Base-by-base conservation (phyloP, 768 basidiomycete genomes). In the Agrocybe praecox region DNA sequence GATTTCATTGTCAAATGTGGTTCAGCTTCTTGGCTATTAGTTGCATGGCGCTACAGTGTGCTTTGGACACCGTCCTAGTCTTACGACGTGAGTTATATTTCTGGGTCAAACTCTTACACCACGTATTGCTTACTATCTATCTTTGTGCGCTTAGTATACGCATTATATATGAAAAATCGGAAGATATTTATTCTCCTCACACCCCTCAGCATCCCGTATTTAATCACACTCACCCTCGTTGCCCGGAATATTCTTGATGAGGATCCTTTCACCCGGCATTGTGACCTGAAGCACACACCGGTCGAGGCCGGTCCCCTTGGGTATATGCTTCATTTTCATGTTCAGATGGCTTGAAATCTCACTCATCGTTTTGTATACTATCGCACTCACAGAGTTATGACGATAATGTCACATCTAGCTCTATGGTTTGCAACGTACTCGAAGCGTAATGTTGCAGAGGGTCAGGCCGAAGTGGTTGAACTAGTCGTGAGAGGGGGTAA, bases 371-470 rank as follows among this genome's bases (percentile, higher is more conserved):
- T n/a, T n/a, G n/a, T n/a, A n/a, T n/a, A n/a, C n/a, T n/a, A n/a
- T 36, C 21, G 21, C 1, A 29, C 11, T 15, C 3, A 15, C 34
- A 58, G 57, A 5, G 46, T 33, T 9, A 18, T 58, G 15, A 52
- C 51, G 4, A 22, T 59, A 12, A 3, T 59, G 2, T 40, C 53
- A 6, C 60, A 52, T 40, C 18, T 52, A 6, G 56, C 52, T 0
- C 18, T 61, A 17, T 61, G 60, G 56, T 21, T 58, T 1, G 53
- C 53, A 1, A 55, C 53, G 9, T 61, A 34, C 15, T 29, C 42
- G 24, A 54, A 52, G 17, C 56, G 60, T 17, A 56, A 61, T 6
- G 40, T 61, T 14, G 53, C 54, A 1, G 42, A 51, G 34, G 57
- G 53, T 36, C 47, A 55, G 19, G 54, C 60, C 8, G 49, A 45